Evolutionary conservation across 2,329 filamentous ascomycete species (phyloP), one percentile per base, ranked within the genome.

Genomic region (Grosmannia huntii): DNA sequence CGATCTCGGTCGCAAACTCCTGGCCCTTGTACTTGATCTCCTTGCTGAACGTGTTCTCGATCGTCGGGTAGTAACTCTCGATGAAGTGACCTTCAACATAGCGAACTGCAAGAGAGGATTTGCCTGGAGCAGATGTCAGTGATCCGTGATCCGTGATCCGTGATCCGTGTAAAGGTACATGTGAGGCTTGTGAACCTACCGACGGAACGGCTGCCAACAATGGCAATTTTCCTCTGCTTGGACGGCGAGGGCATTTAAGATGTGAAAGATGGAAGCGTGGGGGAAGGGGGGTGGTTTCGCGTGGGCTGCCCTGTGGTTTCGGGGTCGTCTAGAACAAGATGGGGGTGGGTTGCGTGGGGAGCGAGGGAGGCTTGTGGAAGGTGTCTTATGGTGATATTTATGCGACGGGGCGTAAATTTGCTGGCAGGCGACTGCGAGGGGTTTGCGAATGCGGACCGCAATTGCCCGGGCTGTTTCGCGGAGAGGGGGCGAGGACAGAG

Each of bases 1-100:
- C 94, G 67, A 99, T 97, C 75, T 99, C 94, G 14, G 91, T 96
- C 56, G 89, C 85, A 72, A 85, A 99, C 64, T 97, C 94, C 72
- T 96, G 90, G 55, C 88, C 87, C 73, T 94, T 95, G 72, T 88
- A 87, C 66, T 89, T 87, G 71, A 99, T 96, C 65, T 90, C 86
- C 72, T 95, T 95, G 77, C 87, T 95, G 71, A 99, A 99, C 2
- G 92, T 97, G 72, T 97, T 99, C 73, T 99, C 94, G 68, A 99
- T 97, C 48, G 94, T 99, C 41, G 94, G 94, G 72, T 99, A 99
- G 75, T 99, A 99, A 72, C 89, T 95, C 73, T 99, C 94, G 68
- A 99, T 92, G 70, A 99, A 99, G 75, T 96, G 91, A 62, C 90
- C 90, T 71, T 99, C 94, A 69, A 96, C 92, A 69, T 94, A 97